Evolutionary conservation across 176 grass and related monocot genomes (phyloP), one percentile per base, ranked within the genome.

Genomic region (Lolium rigidum): DNA sequence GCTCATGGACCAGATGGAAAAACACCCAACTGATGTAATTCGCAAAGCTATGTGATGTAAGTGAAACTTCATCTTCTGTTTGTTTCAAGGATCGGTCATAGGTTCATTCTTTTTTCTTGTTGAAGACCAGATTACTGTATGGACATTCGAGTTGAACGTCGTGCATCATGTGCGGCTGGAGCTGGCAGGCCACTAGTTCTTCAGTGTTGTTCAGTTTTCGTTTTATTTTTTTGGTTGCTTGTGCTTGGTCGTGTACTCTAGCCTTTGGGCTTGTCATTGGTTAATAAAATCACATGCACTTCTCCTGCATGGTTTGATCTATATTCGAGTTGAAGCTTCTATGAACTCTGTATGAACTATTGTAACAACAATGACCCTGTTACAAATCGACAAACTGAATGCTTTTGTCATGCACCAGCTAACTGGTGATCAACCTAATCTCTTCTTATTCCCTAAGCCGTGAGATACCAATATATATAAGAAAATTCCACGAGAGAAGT

Each of bases 41-140:
- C 91, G 82, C 56, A 95, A 92, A 94, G 93, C 86, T 87, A 87
- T 93, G 92, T 91, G 90, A 98, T 94, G 96, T 98, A 87, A 85
- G 96, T 90, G 80, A 71, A 80, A 57, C 17, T 71, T 79, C 20
- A 64, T 61, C 76, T 72, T 76, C 20, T 79, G 2, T 64, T 78
- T 77, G 18, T 63, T 91, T 68, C 26, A 41, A 52, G 18, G 16
- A 15, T 80, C 59, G 68, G 15, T 20, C 22, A 86, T 71, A 6
- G 35, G 11, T 55, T 64, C 9, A 50, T 77, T 56, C 14, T 1
- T 68, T 88, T 76, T n/a, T 10, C 46, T 47, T 7, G 41, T 43
- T 43, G 41, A 43, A 43, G 41, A 43, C 31, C 31, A 35, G 31
- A 35, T 35, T 35, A 35, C 31, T 2, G 1, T 35, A 35, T 35